phyloP scores from a whole-genome alignment of 2,329 filamentous ascomycete species.

The Phyllosticta citribraziliensis region DNA sequence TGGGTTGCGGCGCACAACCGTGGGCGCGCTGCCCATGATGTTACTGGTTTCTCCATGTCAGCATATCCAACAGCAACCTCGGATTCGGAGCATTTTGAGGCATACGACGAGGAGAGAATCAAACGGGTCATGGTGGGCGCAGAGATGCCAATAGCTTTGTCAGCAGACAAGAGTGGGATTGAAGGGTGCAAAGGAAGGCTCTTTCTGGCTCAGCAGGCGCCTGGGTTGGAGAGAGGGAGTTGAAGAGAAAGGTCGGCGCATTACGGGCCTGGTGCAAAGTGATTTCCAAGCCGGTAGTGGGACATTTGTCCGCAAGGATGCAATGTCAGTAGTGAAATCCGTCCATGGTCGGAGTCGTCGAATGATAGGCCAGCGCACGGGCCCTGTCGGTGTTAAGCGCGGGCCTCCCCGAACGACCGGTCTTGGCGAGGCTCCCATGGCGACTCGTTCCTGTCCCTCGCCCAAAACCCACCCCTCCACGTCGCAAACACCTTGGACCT shows the following conservation, averaged over 20 bases:
- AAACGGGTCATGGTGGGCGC: constrained; percentile 47
- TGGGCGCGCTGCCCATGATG: constrained; percentile 74
- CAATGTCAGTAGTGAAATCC: not conserved
- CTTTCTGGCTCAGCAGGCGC: not conserved
- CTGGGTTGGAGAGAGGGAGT: not conserved
- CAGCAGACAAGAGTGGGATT: not conserved
- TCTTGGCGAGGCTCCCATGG: constrained; percentile 2
- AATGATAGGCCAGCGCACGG: not conserved
- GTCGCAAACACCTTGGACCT: not conserved
- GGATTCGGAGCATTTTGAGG: constrained; percentile 11
- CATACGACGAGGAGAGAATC: constrained; percentile 77
- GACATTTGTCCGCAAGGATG: constrained; percentile 1
- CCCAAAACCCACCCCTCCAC: constrained; percentile 1
- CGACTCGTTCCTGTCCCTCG: not conserved
- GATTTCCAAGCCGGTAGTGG: constrained; percentile 7
- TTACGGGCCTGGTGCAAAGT: constrained; percentile 12
- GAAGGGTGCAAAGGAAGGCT: not conserved
- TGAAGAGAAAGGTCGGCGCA: constrained; percentile 12
- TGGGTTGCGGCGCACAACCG: constrained; percentile 70
- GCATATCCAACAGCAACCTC: constrained; percentile 13
- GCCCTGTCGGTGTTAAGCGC: not conserved
- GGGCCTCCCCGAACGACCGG: not conserved
- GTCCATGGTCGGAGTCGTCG: not conserved
- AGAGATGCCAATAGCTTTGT: not conserved
- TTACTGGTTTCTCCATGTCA: constrained; percentile 56